Evolutionary conservation across 2,329 filamentous ascomycete genomes (phyloP), one percentile per base, ranked within the genome.

Genomic region (Harringtonia lauricola): DNA sequence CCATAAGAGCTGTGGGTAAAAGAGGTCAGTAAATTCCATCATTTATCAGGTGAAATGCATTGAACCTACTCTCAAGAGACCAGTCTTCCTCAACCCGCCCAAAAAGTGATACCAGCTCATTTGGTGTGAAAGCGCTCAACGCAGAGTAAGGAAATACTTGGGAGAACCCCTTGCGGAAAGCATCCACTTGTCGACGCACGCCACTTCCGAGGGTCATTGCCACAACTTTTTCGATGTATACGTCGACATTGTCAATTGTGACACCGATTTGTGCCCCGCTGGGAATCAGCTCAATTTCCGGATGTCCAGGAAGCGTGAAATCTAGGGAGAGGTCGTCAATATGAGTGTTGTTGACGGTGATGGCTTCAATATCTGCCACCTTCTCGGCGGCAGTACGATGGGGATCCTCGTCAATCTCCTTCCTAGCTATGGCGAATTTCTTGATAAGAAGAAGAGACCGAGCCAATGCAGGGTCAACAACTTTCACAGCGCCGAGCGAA

Each of bases 101-200:
- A 65, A 96, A 98, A 22, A 98, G 73, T 68, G 89, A 90, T 34
- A 95, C 90, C 26, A 98, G 72, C 62, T 98, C 94, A 54, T 87
- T 87, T 0, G 94, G 89, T 0, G 92, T 98, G 58, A 98, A 98
- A 0, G 92, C 87, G 51, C 83, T 86, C 39, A 98, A 66, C 8
- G 94, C 87, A 4, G 86, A 83, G 64, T 95, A 98, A 0, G 90
- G 87, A 69, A 98, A 98, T 0, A 98, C 94, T 52, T 94, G 84
- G 1, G 89, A 94, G 61, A 98, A 98, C 1, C 92, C 92, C 15
- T 74, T 65, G 45, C 86, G 80, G 74, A 98, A 98, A 4, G 90
- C 86, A 55, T 95, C 86, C 1, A 95, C 80, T 59, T 98, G 94
- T 40, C 78, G 76, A 51, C 83, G 84, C 12, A 98, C 89, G 42